Conservation (phyloP, 306 rosid species). For the Lotus japonicus region DNA sequence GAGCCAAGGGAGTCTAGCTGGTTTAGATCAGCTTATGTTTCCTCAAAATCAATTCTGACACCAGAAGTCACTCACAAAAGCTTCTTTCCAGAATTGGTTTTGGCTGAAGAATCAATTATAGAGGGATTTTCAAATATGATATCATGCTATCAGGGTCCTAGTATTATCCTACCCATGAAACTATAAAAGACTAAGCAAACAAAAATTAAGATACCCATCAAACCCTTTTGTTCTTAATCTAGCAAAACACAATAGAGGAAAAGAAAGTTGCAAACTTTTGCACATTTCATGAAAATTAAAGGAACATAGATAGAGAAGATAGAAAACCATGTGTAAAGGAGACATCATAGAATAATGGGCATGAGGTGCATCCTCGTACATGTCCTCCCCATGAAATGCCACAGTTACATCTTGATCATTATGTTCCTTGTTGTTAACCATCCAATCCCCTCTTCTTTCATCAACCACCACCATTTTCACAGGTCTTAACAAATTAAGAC, state of each 20-base stretch:
- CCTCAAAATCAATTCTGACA: too few species aligned
- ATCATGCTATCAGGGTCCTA: background rate
- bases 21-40: too few species aligned
- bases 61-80: too few species aligned
- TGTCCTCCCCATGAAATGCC: slow-evolving; percentile 12
- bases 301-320: background rate
- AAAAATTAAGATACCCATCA: background rate
- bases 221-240: background rate
- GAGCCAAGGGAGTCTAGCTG: too few species aligned
- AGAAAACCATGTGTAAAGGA: slow-evolving; percentile 30
- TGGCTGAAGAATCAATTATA: too few species aligned
- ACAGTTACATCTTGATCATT: slow-evolving; percentile 14
- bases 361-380: slow-evolving; percentile 15
- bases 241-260: background rate
- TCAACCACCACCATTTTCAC: slow-evolving; percentile 6
- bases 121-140: too few species aligned
- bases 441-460: slow-evolving; percentile 4
- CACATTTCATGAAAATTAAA: background rate
- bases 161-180: background rate
- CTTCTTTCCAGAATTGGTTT: too few species aligned
- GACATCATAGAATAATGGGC: slow-evolving; percentile 25
- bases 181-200: background rate
- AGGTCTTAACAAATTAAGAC: background rate
- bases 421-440: slow-evolving; percentile 11
- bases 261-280: background rate